These are phyloP conservation scores for Petunia hybrid DNA, from an alignment of 305 asterid species.

Conservation along the genomic window DNA sequence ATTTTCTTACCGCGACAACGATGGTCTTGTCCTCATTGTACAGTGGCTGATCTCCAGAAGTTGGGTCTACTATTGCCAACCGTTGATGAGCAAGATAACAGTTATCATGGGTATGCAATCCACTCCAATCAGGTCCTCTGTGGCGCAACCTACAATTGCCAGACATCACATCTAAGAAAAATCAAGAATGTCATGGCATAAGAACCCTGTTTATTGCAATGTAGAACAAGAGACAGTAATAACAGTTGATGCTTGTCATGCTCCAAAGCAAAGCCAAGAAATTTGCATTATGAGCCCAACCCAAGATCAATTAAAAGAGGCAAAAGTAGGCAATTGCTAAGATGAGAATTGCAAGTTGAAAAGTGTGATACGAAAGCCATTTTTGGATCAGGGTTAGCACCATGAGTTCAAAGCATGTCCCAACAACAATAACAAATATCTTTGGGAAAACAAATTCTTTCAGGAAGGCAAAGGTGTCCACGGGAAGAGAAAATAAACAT, in stretches of 20 bases:
- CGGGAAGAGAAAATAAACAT: slow-evolving; percentile 2
- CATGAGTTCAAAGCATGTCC: neutral
- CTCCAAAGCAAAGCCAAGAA: slow-evolving; percentile 24
- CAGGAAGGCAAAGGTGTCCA: slow-evolving; percentile 16
- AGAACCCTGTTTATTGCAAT: neutral
- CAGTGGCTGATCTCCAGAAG: slow-evolving; percentile 99
- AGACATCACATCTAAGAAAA: slow-evolving; percentile 37
- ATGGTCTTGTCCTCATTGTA: slow-evolving; percentile 94
- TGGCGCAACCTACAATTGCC: slow-evolving; percentile 80
- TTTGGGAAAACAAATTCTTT: slow-evolving; percentile 7
- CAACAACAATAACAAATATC: neutral
- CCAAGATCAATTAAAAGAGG: slow-evolving; percentile 18
- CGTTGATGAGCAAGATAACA: slow-evolving; percentile 98
- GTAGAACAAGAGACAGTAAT: slow-evolving; percentile 6
- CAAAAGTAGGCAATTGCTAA: neutral
- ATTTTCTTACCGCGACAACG: slow-evolving; percentile 78
- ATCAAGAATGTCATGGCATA: slow-evolving; percentile 30
- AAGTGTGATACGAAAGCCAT: slow-evolving; percentile 11
- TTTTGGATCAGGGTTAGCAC: neutral
- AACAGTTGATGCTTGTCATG: neutral
- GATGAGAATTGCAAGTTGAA: slow-evolving; percentile 12
- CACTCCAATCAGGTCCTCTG: slow-evolving; percentile 99
- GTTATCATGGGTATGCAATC: slow-evolving; percentile 80
- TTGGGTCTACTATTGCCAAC: slow-evolving; percentile 92
- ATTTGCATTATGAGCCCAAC: slow-evolving; percentile 12